Evolutionary conservation across 306 rosid species (phyloP), one percentile per base, ranked within the genome.

Genomic region (Cucurbita argyrosperma): DNA sequence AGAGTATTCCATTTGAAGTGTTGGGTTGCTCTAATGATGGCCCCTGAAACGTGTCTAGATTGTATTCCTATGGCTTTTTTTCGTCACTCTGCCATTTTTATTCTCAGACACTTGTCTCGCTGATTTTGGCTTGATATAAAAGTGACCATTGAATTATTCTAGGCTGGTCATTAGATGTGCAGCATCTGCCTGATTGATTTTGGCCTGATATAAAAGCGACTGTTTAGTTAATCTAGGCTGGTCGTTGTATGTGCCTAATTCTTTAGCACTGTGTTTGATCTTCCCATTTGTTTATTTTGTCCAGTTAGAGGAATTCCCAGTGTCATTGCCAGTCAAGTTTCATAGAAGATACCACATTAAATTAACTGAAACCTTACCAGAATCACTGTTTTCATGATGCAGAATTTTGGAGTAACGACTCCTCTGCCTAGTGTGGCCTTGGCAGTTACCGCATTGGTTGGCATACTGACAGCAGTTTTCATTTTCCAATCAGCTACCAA

Each of bases 401-500:
- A 94, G 99, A 94, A 94, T 76, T 88, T 94, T 74, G 97, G 97
- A 80, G 85, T 94, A 42, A 70, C 81, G 37, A 0, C 38, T 65
- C 96, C 99, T 73, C 76, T 87, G 53, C 99, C 99, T 39, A 84
- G 96, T 11, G 95, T 79, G 79, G 97, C 99, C 71, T 80, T 91
- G 81, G 99, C 79, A 47, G 91, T 94, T 66, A 91, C 99, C 4
- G 88, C 84, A 79, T 76, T 91, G 84, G 97, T 87, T 55, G 97
- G 99, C 47, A 80, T 91, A 78, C 84, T 93, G 82, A 90, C 94
- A 0, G 96, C 96, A 46, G 79, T 90, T 75, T 90, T 93, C 71
- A 94, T 91, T 83, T 94, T 89, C 83, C 99, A 94, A 78, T 94
- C 99, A 59, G 97, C 97, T 74, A 86, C 98, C 53, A 79, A 89